Evolutionary conservation across 306 rosid genomes (phyloP).

Genomic region (Calophaca sinica): DNA sequence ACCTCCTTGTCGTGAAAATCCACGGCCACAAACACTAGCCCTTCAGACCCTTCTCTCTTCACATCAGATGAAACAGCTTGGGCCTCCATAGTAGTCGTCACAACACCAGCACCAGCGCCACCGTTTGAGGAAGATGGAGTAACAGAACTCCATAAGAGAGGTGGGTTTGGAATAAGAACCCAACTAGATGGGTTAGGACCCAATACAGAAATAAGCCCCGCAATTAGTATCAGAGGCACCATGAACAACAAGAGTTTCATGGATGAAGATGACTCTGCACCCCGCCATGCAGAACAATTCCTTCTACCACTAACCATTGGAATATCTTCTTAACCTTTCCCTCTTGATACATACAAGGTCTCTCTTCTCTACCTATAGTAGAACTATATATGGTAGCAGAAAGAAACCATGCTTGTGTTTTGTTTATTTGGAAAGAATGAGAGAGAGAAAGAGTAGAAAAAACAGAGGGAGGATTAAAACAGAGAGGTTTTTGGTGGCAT

Average conservation of each 20-base stretch:
- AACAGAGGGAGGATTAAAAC: neutral
- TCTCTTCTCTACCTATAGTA: too few relatives aligned
- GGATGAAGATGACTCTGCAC: slow-evolving; percentile 47
- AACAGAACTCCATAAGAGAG: slow-evolving; percentile 41
- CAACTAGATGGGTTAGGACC: slow-evolving; percentile 61
- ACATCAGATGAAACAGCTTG: slow-evolving; percentile 16
- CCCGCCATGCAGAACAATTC: slow-evolving; percentile 41
- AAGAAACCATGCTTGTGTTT: slow-evolving; percentile 40
- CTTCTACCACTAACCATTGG: slow-evolving; percentile 35
- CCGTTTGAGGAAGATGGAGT: slow-evolving; percentile 18
- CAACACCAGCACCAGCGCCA: neutral
- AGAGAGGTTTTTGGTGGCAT: slow-evolving; percentile 43
- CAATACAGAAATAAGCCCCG: slow-evolving; percentile 61
- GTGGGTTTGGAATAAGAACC: slow-evolving; percentile 34
- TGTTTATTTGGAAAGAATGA: neutral
- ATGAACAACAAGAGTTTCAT: slow-evolving; percentile 55
- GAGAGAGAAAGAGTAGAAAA: neutral
- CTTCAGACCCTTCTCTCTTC: slow-evolving; percentile 22
- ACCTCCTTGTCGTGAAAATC: slow-evolving; percentile 45
- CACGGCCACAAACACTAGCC: slow-evolving; percentile 45
- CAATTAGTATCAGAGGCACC: slow-evolving; percentile 60
- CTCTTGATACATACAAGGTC: too few relatives aligned
- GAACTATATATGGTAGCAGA: neutral
- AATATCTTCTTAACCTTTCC: too few relatives aligned
- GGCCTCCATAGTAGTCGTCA: slow-evolving; percentile 5